These are phyloP conservation scores for Fusarium equiseti DNA, from an alignment of 2,329 filamentous ascomycete genomes.

Conservation along the genomic window DNA sequence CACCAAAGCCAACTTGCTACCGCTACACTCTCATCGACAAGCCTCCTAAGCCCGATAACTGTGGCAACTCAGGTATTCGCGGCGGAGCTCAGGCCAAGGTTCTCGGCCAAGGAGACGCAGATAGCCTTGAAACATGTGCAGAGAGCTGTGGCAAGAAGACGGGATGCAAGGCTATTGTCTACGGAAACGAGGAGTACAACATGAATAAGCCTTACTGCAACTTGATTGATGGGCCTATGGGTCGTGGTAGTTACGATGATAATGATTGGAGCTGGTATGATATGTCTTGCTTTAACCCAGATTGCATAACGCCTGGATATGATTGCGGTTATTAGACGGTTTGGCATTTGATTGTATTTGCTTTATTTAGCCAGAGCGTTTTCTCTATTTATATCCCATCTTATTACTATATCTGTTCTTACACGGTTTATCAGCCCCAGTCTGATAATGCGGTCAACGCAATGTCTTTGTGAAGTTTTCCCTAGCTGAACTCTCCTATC, in stretches of 20 bases:
- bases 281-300: slow-evolving; percentile 32
- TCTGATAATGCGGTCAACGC: neutral
- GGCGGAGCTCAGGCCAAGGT: slow-evolving; percentile 24
- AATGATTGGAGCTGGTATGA: slow-evolving; percentile 32
- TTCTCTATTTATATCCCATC: slow-evolving; percentile 16
- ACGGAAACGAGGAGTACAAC: slow-evolving; percentile 27
- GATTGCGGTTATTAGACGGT: slow-evolving; percentile 28
- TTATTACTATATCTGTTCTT: neutral
- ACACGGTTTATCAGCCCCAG: neutral
- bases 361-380: slow-evolving; percentile 9
- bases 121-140: slow-evolving; percentile 31
- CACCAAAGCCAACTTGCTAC: slow-evolving; percentile 27
- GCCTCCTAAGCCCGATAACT: slow-evolving; percentile 14
- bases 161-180: slow-evolving; percentile 28
- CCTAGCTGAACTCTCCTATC: slow-evolving; percentile 35
- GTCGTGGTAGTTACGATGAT: slow-evolving; percentile 27
- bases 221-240: slow-evolving; percentile 9
- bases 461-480: neutral
- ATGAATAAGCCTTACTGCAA: slow-evolving; percentile 34
- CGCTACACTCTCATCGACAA: slow-evolving; percentile 29
- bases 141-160: slow-evolving; percentile 28
- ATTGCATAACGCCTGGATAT: slow-evolving; percentile 20
- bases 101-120: slow-evolving; percentile 25
- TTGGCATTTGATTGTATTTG: neutral
- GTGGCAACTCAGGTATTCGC: slow-evolving; percentile 18